Base-by-base conservation (phyloP, 108 stramenopile genomes). In the Mayamaea pseudoterrestris region DNA sequence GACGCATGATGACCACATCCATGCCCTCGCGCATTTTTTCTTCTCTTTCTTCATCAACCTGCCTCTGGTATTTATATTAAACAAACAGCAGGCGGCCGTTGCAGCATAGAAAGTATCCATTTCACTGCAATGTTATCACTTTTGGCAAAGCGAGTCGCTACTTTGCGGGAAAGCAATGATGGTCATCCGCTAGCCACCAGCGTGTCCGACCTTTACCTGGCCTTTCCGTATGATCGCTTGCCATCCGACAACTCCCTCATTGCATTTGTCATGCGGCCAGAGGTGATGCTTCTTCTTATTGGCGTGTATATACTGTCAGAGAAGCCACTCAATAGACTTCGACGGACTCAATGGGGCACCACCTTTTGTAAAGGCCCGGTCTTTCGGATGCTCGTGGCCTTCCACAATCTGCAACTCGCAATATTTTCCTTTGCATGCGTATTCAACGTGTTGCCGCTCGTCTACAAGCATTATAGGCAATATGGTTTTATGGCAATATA, bases 181-280 rank as follows among this genome's bases (percentile, higher is more conserved):
- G 68, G 65, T 0, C 13, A 44, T 9, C 69, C 74, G 9, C 36
- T 75, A 35, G 61, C 61, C 4, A 53, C 50, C 2, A 14, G 20
- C 30, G 30, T 67, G 16, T 52, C 47, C 16, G 61, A 70, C 34
- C 35, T 73, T 6, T 58, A 53, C 16, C n/a, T 30, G 5, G 16
- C 34, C 5, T 75, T 75, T 67, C 68, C 68, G 3, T 70, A 75
- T 36, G 50, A 69, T 43, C 68, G 74, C 8, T 46, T 75, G 1
- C 65, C 68, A 13, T 14, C 27, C 16, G 27, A 29, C 4, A 51
- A 55, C 30, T 28, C 40, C 3, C 25, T 37, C 18, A 16, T 75
- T 5, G 55, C 52, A n/a, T 9, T 43, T 9, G 53, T 69, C 1
- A 9, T 75, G 40, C 56, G 65, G 1, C 74, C 74, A 16, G 68